phyloP scores from a whole-genome alignment of 495 filamentous ascomycete species.

The Xylaria nigripes region DNA sequence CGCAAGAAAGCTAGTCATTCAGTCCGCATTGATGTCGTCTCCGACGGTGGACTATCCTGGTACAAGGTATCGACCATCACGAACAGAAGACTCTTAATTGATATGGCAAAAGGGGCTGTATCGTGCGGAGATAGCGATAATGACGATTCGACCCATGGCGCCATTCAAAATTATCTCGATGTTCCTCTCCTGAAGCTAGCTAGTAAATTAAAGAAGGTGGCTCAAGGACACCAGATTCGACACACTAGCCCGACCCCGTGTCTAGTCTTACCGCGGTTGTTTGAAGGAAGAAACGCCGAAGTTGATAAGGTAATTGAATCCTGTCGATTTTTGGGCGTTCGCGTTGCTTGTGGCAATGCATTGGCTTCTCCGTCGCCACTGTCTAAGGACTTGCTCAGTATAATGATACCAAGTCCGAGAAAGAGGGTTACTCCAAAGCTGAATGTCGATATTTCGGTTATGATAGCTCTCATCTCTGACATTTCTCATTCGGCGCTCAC shows the following conservation, averaged over 20 bases:
- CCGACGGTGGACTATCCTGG: slow-evolving; percentile 24
- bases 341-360: slow-evolving; percentile 16
- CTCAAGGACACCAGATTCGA: slow-evolving; percentile 24
- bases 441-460: slow-evolving; percentile 36
- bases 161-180: slow-evolving; percentile 10
- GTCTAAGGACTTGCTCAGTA: slow-evolving; percentile 38
- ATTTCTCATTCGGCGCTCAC: slow-evolving; percentile 28
- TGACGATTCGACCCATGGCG: slow-evolving; percentile 8
- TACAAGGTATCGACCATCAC: slow-evolving; percentile 26
- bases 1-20: slow-evolving; percentile 15
- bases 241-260: slow-evolving; percentile 13
- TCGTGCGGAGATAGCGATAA: slow-evolving; percentile 22
- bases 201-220: slow-evolving; percentile 14
- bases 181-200: slow-evolving; percentile 23
- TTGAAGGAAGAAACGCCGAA: slow-evolving; percentile 16
- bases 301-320: slow-evolving; percentile 18
- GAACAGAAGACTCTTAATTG: slow-evolving; percentile 22
- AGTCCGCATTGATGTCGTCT: slow-evolving; percentile 21
- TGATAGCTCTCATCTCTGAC: slow-evolving; percentile 36
- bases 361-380: slow-evolving; percentile 19
- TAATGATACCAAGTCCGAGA: slow-evolving; percentile 35
- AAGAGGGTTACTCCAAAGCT: slow-evolving; percentile 23
- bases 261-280: slow-evolving; percentile 21
- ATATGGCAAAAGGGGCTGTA: slow-evolving; percentile 26
- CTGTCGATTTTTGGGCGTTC: slow-evolving; percentile 20